Base-by-base conservation (phyloP, 495 filamentous ascomycete species). In the Elasticomyces elasticus region DNA sequence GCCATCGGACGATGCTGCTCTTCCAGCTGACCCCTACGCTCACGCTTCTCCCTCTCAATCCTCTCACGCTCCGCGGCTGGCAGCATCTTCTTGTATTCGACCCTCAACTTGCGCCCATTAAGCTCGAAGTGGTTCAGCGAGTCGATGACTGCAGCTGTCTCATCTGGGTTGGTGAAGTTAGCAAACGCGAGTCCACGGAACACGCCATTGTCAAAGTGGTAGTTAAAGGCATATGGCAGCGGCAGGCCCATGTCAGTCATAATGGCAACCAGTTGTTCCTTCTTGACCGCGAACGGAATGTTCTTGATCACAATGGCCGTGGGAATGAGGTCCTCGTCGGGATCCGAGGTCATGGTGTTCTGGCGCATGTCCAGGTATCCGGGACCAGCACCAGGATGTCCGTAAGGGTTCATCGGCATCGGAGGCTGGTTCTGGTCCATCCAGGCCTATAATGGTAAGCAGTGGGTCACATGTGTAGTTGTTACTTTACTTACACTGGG, bases 81-180 rank as follows among this genome's bases (percentile, higher is more conserved):
- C 20, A 98, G 78, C 92, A 98, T 98, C 74, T 97, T 98, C 76
- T 98, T 98, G 71, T 97, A 98, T 66, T 98, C 92, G 12, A 98
- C 92, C 33, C 92, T 77, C 63, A 98, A 72, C 69, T 96, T 96
- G 40, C 92, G 76, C 19, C 92, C 92, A 66, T 95, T 87, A 15
- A 98, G 78, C 64, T 97, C 92, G 67, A 95, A 86, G 58, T 94
- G 89, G 64, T 98, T 97, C 69, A 98, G 79, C 43, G 82, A 71
- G 22, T 92, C 82, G 62, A 98, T 98, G 30, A 97, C 92, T 25
- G 80, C 76, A 12, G 84, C 85, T 0, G 92, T 98, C 64, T 98
- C 92, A 54, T 95, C 84, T 1, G 92, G 79, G 17, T 87, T 95
- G 11, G 92, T 94, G 69, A 98, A 98, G 71, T 98, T 98, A 69